Evolutionary conservation across 495 filamentous ascomycete genomes (phyloP).

Genomic region (Margaritispora aquatica): DNA sequence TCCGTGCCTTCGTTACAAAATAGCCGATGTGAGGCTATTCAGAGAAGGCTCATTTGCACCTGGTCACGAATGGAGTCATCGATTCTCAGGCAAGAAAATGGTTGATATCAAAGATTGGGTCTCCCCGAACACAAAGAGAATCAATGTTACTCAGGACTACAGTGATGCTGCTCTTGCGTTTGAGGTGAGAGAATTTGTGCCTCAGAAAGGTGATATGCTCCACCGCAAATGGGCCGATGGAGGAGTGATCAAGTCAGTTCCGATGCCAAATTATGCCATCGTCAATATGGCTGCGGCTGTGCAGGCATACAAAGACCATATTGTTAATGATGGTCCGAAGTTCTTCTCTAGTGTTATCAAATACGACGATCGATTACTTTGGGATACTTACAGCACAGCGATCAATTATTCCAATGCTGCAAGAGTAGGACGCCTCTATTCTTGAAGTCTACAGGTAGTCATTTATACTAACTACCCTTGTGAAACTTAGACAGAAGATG

Average conservation of each 20-base stretch:
- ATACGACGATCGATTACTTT: conserved; percentile 35
- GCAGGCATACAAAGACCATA: conserved; percentile 35
- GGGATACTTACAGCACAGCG: conserved; percentile 32
- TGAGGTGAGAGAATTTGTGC: conserved; percentile 39
- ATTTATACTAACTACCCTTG: background rate
- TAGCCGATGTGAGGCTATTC: conserved; percentile 43
- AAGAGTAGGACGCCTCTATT: no score
- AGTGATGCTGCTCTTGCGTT: conserved; percentile 34
- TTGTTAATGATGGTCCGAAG: conserved; percentile 35
- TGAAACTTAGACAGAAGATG: conserved; percentile 26
- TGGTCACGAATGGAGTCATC: conserved; percentile 43
- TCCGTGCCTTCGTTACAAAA: conserved; percentile 42
- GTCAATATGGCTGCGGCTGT: conserved; percentile 42
- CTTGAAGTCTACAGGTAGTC: background rate
- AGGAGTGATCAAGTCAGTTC: conserved; percentile 30
- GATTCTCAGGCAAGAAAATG: conserved; percentile 41
- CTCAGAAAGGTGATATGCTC: conserved; percentile 39
- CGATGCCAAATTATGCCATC: conserved; percentile 42
- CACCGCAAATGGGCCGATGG: conserved; percentile 38
- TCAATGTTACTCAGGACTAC: conserved; percentile 41
- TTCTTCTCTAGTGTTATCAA: conserved; percentile 30
- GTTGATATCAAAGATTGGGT: conserved; percentile 46
- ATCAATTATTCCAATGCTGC: no score
- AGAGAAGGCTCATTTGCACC: conserved; percentile 45
- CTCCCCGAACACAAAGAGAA: conserved; percentile 30